Percentiles rank a stretch among this genome's conserved stretches.
These are phyloP conservation scores for Phytophthora aleatoria DNA, from an alignment of 352 stramenopile species.

Conservation along the genomic window DNA sequence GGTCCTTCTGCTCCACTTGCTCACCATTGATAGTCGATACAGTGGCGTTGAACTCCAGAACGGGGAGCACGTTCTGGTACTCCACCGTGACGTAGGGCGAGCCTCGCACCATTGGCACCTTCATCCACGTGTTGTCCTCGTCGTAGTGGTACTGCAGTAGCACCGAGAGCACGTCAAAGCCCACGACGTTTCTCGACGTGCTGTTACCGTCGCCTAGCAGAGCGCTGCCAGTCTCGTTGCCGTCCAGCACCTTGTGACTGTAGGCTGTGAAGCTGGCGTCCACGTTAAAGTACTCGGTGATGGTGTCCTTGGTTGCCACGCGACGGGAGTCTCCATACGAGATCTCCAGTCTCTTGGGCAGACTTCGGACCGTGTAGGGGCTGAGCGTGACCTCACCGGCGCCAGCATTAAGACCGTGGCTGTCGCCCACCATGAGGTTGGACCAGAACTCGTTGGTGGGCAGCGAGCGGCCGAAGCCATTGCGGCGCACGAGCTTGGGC, in stretches of 20 bases:
- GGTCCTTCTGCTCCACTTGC: conserved; percentile 36
- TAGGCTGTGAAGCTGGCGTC: conserved; percentile 79
- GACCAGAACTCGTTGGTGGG: conserved; percentile 93
- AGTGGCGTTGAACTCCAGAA: conserved; percentile 74
- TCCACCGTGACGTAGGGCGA: conserved; percentile 84
- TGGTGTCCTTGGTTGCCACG: conserved; percentile 53
- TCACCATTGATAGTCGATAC: conserved; percentile 62
- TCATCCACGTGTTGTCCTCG: conserved; percentile 55
- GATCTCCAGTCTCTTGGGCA: conserved; percentile 74
- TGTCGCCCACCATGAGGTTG: conserved; percentile 82
- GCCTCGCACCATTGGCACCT: conserved; percentile 59
- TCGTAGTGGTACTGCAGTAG: conserved; percentile 65
- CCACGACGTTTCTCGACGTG: conserved; percentile 59
- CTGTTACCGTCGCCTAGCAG: conserved; percentile 72
- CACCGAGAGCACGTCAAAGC: conserved; percentile 73
- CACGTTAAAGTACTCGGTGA: conserved; percentile 85
- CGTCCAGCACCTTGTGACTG: conserved; percentile 34
- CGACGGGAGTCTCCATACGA: conserved; percentile 85
- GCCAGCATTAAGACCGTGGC: conserved; percentile 74
- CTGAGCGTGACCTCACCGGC: conserved; percentile 78
- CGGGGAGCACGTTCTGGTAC: conserved; percentile 68
- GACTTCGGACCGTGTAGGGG: conserved; percentile 80
- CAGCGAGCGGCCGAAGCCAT: conserved; percentile 50
- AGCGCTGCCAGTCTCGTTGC: conserved; percentile 21
- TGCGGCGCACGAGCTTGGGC: conserved; percentile 58